phyloP scores from a whole-genome alignment of 176 grass and related monocot genomes.

The Triticum turgidum region DNA sequence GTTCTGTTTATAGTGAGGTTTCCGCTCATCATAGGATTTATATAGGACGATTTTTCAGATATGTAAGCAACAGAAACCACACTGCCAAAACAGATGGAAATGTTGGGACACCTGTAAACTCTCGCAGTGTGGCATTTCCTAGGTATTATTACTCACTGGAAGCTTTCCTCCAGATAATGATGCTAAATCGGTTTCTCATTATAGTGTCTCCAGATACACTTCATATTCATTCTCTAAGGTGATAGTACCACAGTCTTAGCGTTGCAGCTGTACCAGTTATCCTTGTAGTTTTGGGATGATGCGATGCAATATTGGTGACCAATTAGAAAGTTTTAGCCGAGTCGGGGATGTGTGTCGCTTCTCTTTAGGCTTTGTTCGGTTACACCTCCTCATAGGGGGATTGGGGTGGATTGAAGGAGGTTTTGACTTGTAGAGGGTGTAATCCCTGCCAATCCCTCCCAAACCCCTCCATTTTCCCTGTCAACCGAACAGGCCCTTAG shows the following conservation, averaged over 20 bases:
- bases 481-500: too few species aligned
- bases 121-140: not conserved
- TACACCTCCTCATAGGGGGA: too few species aligned
- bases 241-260: not conserved
- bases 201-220: not conserved
- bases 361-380: not conserved
- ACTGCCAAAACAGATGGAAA: not conserved
- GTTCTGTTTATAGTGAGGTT: conserved; percentile 46
- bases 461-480: too few species aligned
- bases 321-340: not conserved
- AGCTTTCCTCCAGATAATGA: conserved; percentile 1
- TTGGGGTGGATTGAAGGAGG: too few species aligned
- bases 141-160: conserved; percentile 1
- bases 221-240: not conserved
- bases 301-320: not conserved
- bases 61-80: conserved; percentile 17
- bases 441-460: too few species aligned
- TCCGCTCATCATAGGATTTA: conserved; percentile 27
- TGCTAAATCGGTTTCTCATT: not conserved
- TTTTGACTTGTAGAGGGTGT: too few species aligned
- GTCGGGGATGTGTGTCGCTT: not conserved
- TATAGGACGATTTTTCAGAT: conserved; percentile 4
- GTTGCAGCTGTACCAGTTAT: not conserved
- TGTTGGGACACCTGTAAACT: conserved; percentile 33
- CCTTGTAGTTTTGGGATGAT: not conserved